Base-by-base conservation (phyloP, 1,284 basidiomycete species). In the Mycosarcoma maydis region DNA sequence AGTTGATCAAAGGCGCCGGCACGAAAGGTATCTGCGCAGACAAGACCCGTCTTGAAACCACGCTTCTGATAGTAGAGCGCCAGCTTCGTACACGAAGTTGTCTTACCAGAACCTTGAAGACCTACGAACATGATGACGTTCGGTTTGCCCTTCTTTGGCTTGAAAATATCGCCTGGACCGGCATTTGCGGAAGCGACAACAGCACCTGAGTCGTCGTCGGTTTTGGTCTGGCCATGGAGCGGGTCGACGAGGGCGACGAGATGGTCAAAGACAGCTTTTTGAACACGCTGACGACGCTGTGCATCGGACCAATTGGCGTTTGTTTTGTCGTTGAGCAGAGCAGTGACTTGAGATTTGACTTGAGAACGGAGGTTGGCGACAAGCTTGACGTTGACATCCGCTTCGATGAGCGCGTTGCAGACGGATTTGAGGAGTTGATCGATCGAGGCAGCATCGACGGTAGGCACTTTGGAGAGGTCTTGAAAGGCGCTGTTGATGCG, bases 1-100 rank as follows among this genome's bases (percentile, higher is more conserved):
- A 87, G 80, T 77, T 99, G 96, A 83, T 99, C 96, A 83, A 99
- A 99, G 38, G 96, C 96, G 70, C 96, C 96, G 6, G 96, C 96
- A 85, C 96, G 92, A 87, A 98, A 99, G 3, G 96, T 99, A 83
- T 99, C 96, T 23, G 96, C 96, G 78, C 96, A 99, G 75, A 99
- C 96, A 44, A 99, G 92, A 73, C 90, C 93, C n/a, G 94, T 92
- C 82, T 94, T 94, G 87, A 97, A 93, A 4, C 96, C 96, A 71
- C 94, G 89, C 78, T 93, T 91, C 83, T 96, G 93, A 83, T 98
- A 98, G 84, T 98, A 91, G 0, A 97, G 94, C 0, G 96, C 96
- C 19, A 75, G 50, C 61, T 76, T 74, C 33, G 73, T 77, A 83
- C 94, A 98, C 48, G 94, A 97, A 26, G 95, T 98, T 4, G 95